Percentiles rank a stretch among this genome's conserved stretches.
Evolutionary conservation across 164 flowering plant species (phyloP).

Genomic region (Buxus sempervirens): DNA sequence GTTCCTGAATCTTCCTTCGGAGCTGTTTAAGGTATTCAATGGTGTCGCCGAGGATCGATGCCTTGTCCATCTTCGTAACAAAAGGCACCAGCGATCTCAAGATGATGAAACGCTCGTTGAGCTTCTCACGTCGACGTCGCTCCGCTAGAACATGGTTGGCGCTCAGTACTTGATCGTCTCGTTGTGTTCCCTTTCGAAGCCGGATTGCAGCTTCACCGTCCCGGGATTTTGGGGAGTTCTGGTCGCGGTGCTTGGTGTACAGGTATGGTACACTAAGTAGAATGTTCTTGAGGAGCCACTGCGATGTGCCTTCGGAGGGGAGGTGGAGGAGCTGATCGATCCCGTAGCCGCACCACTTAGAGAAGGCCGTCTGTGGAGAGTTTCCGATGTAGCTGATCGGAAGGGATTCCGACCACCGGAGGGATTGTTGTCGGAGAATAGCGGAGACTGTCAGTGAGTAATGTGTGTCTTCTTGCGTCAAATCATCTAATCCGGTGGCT

Average conservation of each 20-base stretch:
- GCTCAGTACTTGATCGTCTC: slow-evolving; percentile 69
- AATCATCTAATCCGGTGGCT: slow-evolving; percentile 27
- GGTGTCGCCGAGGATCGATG: slow-evolving; percentile 91
- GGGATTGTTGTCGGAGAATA: slow-evolving; percentile 51
- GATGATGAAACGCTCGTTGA: slow-evolving; percentile 67
- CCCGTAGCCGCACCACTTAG: slow-evolving; percentile 46
- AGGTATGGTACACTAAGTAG: slow-evolving; percentile 70
- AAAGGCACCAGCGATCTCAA: slow-evolving; percentile 73
- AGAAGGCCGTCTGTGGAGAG: slow-evolving; percentile 53
- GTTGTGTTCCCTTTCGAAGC: slow-evolving; percentile 37
- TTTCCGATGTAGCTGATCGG: slow-evolving; percentile 20
- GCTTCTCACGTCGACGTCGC: slow-evolving; percentile 72
- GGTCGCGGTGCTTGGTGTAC: slow-evolving; percentile 48
- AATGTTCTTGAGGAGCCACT: slow-evolving; percentile 71
- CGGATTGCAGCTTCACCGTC: slow-evolving; percentile 25
- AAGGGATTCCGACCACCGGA: slow-evolving; percentile 37
- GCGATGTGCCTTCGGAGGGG: slow-evolving; percentile 42
- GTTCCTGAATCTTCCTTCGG: slow-evolving; percentile 62
- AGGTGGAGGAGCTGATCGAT: slow-evolving; percentile 25
- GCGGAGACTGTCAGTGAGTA: slow-evolving; percentile 79
- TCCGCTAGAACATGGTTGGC: slow-evolving; percentile 82
- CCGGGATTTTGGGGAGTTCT: slow-evolving; percentile 32
- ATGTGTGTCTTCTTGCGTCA: slow-evolving; percentile 61
- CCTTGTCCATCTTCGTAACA: slow-evolving; percentile 97
- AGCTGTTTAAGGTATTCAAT: slow-evolving; percentile 94